Base-by-base conservation (phyloP, 2,329 filamentous ascomycete genomes). In the Dothistroma septosporum region DNA sequence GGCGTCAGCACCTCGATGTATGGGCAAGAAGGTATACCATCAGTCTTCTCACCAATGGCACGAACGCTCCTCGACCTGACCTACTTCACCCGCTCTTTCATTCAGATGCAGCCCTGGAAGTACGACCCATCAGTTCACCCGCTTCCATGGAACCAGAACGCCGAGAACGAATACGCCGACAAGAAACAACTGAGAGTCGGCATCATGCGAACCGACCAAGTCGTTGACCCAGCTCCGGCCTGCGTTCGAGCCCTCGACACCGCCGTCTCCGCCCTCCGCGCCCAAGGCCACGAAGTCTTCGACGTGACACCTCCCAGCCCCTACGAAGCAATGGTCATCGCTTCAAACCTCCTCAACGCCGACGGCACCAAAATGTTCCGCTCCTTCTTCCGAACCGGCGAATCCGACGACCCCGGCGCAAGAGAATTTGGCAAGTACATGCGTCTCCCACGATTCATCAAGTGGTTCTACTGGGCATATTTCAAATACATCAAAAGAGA, bases 11-110 rank as follows among this genome's bases (percentile, higher is more conserved):
- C 92, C 0, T 92, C 89, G 69, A 96, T 96, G 91, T 86, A 90
- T 0, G 93, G 93, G 0, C 92, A 97, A 73, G 93, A 97, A 72
- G 92, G 92, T 0, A 86, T 97, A 33, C 87, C 91, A 0, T 90
- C 88, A 64, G 91, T 96, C 21, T 96, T 92, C 76, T 93, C 90
- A 60, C 92, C 92, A 5, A 97, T 97, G 93, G 85, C 92, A 2
- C 84, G 92, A 57, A 96, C 92, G 0, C 76, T 96, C 61, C 84
- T 87, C 64, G 92, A 97, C 71, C 78, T 97, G 62, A 83, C 83
- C 0, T 96, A 96, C 77, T 97, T 97, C 74, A 90, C 90, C 3
- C 85, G 86, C 56, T 84, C 86, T 8, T 78, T 97, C 58, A 84
- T 97, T 58, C 78, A 84, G 55, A 93, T 94, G 86, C 80, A 90